These are phyloP conservation scores for Entonaema liquescens DNA, from an alignment of 495 filamentous ascomycete species.

Conservation along the genomic window DNA sequence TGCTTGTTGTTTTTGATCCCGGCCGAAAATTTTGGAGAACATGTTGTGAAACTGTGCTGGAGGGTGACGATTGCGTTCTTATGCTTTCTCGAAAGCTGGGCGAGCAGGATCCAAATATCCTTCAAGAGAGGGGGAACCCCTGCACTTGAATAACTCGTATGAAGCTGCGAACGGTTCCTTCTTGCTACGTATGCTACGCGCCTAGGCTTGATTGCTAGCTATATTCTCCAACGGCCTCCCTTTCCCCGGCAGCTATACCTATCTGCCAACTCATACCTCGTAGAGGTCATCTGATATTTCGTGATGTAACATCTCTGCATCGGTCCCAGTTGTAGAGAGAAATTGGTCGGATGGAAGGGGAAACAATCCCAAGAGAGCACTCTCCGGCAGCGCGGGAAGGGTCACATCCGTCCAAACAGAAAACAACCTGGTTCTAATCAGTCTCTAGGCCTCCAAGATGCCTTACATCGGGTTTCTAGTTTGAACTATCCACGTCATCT, in stretches of 20 bases:
- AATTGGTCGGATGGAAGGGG: constrained; percentile 17
- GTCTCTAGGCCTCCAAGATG: background rate
- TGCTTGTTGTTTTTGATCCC: constrained; percentile 28
- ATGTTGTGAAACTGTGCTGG: constrained; percentile 24
- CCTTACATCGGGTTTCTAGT: constrained; percentile 12
- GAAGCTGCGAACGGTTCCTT: constrained; percentile 31
- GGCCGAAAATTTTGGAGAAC: constrained; percentile 28
- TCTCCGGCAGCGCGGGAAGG: background rate
- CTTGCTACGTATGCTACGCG: constrained; percentile 4
- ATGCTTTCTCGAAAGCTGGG: constrained; percentile 31
- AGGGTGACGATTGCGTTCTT: constrained; percentile 32
- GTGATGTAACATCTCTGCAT: constrained; percentile 43
- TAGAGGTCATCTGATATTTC: constrained; percentile 42
- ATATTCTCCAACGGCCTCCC: constrained; percentile 26
- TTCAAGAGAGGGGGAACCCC: constrained; percentile 33
- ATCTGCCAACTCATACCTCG: constrained; percentile 29
- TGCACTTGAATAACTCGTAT: constrained; percentile 7
- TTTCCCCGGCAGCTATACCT: constrained; percentile 13
- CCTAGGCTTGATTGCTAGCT: constrained; percentile 15
- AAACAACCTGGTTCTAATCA: constrained; percentile 26
- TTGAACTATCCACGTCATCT: constrained; percentile 24
- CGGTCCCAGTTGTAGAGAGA: constrained; percentile 12
- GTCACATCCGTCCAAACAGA: constrained; percentile 25
- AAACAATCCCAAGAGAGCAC: constrained; percentile 4
- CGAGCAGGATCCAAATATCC: constrained; percentile 31